Evolutionary conservation across 2,329 filamentous ascomycete genomes (phyloP).

Genomic region (Nemania sp.): DNA sequence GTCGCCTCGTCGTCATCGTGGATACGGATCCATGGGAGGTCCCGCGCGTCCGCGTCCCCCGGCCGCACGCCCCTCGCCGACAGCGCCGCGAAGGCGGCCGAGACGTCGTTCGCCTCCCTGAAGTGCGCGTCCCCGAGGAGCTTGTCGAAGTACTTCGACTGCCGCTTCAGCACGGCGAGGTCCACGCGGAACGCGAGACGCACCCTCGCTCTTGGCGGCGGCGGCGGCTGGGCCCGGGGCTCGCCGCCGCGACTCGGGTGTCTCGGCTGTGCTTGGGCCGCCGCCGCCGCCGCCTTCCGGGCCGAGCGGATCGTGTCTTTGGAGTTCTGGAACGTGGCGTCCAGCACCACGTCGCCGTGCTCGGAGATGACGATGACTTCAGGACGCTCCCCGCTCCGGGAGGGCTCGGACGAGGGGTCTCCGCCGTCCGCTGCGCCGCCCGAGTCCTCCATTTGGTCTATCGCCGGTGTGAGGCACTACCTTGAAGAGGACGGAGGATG

Average conservation of each 20-base stretch:
- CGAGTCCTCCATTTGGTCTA: constrained; percentile 42
- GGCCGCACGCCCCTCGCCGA: constrained; percentile 52
- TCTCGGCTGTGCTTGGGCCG: constrained; percentile 33
- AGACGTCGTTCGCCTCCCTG: constrained; percentile 62
- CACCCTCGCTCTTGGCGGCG: constrained; percentile 44
- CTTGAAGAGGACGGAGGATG: constrained; percentile 35
- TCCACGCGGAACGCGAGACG: constrained; percentile 63
- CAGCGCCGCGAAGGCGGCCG: constrained; percentile 56
- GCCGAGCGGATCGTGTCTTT: constrained; percentile 53
- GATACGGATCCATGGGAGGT: constrained; percentile 68
- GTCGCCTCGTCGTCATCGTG: constrained; percentile 72
- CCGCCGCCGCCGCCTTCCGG: constrained; percentile 45
- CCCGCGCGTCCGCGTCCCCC: constrained; percentile 50
- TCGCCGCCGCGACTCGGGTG: constrained; percentile 28
- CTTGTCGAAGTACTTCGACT: constrained; percentile 72
- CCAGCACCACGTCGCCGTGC: constrained; percentile 67
- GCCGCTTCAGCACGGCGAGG: constrained; percentile 57
- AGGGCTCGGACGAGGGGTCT: constrained; percentile 29
- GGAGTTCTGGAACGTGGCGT: constrained; percentile 67
- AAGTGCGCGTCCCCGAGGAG: constrained; percentile 68
- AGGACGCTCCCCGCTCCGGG: constrained; percentile 32
- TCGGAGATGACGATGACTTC: constrained; percentile 56
- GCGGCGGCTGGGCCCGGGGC: constrained; percentile 32
- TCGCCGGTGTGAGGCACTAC: constrained; percentile 44
- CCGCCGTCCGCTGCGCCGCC: constrained; percentile 29